phyloP scores from a whole-genome alignment of 768 basidiomycete genomes.

The Rhodotorula toruloides region DNA sequence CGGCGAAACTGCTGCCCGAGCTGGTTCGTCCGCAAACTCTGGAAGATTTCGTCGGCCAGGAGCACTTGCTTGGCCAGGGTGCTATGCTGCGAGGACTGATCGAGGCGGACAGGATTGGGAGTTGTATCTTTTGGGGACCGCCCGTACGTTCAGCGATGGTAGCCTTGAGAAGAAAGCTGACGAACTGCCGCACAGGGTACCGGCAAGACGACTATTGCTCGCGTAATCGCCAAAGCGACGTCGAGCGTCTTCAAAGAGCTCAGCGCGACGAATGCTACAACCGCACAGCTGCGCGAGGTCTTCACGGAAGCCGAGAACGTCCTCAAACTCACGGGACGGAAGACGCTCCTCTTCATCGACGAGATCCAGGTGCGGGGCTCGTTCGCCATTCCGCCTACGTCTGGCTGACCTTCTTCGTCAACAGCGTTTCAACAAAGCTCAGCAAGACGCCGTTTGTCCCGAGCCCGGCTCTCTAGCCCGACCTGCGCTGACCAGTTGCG shows the following conservation, averaged over 20 bases:
- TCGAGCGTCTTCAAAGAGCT: constrained; percentile 63
- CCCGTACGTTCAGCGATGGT: constrained; percentile 32
- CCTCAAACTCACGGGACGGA: constrained; percentile 60
- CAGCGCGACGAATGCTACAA: constrained; percentile 44
- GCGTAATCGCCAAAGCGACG: constrained; percentile 60
- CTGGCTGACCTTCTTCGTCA: not conserved
- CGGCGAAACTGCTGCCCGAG: constrained; percentile 63
- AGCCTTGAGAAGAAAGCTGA: no score
- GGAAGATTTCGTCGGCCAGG: constrained; percentile 68
- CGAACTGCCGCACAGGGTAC: constrained; percentile 37
- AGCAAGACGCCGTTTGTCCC: constrained; percentile 50
- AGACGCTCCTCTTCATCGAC: constrained; percentile 72
- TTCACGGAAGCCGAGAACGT: constrained; percentile 70
- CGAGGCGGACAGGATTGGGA: constrained; percentile 53
- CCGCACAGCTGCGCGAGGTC: constrained; percentile 65
- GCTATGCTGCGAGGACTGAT: constrained; percentile 58
- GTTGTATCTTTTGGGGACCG: constrained; percentile 48
- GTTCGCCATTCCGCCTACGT: not conserved
- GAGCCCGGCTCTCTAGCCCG: not conserved
- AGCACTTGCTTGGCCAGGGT: constrained; percentile 57
- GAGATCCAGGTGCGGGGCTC: constrained; percentile 59
- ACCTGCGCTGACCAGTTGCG: constrained; percentile 41
- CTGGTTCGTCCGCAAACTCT: constrained; percentile 61
- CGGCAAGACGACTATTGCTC: constrained; percentile 52
- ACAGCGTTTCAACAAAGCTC: constrained; percentile 60